Percentiles rank a stretch among this genome's conserved stretches.
Conservation (phyloP, 78 protist genomes). For the Dictyostelium intermedium region DNA sequence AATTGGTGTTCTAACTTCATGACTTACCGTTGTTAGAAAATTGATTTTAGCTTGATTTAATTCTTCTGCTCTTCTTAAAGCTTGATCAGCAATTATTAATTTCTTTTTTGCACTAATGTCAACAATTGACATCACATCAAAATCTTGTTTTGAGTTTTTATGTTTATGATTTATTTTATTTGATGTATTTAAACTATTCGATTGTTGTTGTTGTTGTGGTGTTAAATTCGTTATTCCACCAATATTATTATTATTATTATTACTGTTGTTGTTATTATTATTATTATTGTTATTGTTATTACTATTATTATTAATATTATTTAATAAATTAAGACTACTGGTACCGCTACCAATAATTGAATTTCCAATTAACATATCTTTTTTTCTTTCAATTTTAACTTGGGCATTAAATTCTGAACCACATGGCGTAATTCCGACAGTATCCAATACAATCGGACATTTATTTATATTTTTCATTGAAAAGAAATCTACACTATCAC, state of each 20-base stretch:
- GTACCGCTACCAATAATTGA: neutral
- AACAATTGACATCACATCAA: conserved; percentile 51
- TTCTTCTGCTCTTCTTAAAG: conserved; percentile 66
- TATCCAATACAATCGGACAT: conserved; percentile 21
- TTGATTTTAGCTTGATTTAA: conserved; percentile 58
- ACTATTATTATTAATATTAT: neutral
- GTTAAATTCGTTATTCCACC: neutral
- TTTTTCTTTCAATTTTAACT: conserved; percentile 7
- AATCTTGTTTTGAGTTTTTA: neutral
- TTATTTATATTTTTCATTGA: conserved; percentile 1
- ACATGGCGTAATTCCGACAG: conserved; percentile 47
- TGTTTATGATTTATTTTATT: neutral
- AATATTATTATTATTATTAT: neutral
- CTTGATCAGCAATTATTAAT: conserved; percentile 40
- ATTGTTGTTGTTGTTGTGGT: neutral
- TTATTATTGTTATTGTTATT: neutral
- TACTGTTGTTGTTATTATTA: neutral
- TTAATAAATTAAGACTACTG: neutral
- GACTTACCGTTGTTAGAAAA: conserved; percentile 65
- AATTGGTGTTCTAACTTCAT: conserved; percentile 72
- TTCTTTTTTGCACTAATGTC: conserved; percentile 55
- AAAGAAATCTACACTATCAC: conserved; percentile 14
- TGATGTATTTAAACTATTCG: neutral
- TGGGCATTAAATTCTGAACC: conserved; percentile 37
- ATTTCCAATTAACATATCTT: neutral